Base-by-base conservation (phyloP, 2,329 filamentous ascomycete genomes). In the Pseudophaeomoniella oleicola region DNA sequence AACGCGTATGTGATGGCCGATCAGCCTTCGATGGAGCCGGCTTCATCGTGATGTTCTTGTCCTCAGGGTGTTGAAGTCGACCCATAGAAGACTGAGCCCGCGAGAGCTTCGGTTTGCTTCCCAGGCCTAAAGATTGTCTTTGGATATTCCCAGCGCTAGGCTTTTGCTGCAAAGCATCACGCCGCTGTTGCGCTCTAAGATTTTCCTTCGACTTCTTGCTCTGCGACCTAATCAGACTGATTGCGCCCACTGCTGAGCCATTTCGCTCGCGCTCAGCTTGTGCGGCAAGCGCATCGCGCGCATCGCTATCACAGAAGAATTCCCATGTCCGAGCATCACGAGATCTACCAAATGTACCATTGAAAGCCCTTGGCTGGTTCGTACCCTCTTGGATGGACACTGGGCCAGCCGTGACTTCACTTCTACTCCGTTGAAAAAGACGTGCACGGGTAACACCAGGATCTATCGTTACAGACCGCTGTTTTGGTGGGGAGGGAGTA, bases 301-400 rank as follows among this genome's bases (percentile, higher is more conserved):
- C 66, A 45, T 90, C 82, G 5, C 78, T 77, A 52, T 93, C 84
- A 49, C 84, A 88, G 61, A 82, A 87, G 39, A 85, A 85, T 51
- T 93, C 84, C 88, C 88, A 94, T 4, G 81, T 82, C 35, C 86
- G 77, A 13, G 86, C 83, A 55, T 94, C 83, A 37, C 84, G 77
- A 39, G 87, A 94, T 39, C 88, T 73, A 37, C 83, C 83, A 38
- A 78, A 75, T 19, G 63, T 61, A 13, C 78, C 61, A 22, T 66
- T 64, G 4, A 41, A 31, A 16, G 34, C 31, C 29, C 37, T 39
- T 6, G 35, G 31, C 13, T 34, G 37, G 4, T 10, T 14, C 11
- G 10, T 4, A n/a, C n/a, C 13, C 10, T 12, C 34, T 30, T 36
- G 17, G 14, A 4, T 15, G 10, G 22, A 14, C n/a, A 75, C 60